Evolutionary conservation across 345 rosid genomes (phyloP), one percentile per base, ranked within the genome.

Genomic region (Odontarrhena argentea): DNA sequence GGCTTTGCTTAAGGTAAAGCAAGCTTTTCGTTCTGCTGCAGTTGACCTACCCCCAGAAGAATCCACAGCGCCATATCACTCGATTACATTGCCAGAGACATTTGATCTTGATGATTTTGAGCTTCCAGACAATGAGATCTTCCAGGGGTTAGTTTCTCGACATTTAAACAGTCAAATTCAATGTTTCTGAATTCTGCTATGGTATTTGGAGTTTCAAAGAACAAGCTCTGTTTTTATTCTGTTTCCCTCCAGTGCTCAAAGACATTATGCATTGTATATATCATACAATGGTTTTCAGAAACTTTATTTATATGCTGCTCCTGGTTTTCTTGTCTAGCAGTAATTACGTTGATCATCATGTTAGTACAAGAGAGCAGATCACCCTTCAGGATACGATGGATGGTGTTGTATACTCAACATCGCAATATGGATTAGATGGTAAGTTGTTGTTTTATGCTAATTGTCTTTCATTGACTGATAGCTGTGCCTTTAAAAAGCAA

Each of bases 81-180:
- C 99, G 3, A 95, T 95, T 65, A 95, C 99, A 30, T 82, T 95
- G 84, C 99, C 99, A 2, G 99, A 95, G 89, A 95, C 99, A 32
- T 95, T 95, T 82, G 99, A 95, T 83, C 99, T 95, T 76, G 99
- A 91, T 79, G 99, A 95, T 72, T 95, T 95, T 81, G 99, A 95
- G 90, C 88, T 95, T 68, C 99, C 97, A 78, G 96, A 95, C 63
- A 89, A 80, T 79, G 99, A 89, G 64, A 78, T 87, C 15, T 85
- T 89, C 68, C 98, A 91, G 70, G 94, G 98, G 99, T 95, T 76
- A 77, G 97, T 86, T 78, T 56, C 51, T 42, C 6, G 12, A 51
- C 38, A 14, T 11, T 45, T 50, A 37, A 14, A 43, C 4, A 41
- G 36, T 44, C 55, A 58, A 24, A 28, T 56, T 35, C 7, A 37